Conservation (phyloP, 1,139 yeast species). For the Zygosaccharomyces sapae region DNA sequence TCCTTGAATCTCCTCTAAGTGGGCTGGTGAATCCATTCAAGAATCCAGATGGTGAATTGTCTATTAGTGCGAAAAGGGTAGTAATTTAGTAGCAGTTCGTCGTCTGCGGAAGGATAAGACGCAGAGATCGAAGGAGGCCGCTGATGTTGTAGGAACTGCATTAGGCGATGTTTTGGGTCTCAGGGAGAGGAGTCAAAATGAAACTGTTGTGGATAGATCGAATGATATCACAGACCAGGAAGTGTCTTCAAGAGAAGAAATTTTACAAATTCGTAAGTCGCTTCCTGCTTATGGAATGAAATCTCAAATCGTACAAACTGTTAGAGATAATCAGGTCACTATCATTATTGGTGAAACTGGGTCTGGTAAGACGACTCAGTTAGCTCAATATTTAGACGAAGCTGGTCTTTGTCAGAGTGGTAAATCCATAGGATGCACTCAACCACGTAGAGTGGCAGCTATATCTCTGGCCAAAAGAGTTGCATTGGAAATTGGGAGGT, state of each 20-base stretch:
- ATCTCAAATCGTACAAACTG: slow-evolving; percentile 53
- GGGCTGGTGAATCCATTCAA: slow-evolving; percentile 56
- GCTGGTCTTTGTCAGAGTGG: slow-evolving; percentile 50
- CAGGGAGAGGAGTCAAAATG: slow-evolving; percentile 17
- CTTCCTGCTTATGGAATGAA: slow-evolving; percentile 77
- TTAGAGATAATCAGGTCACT: slow-evolving; percentile 78
- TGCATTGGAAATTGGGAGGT: slow-evolving; percentile 73
- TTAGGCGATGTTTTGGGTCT: slow-evolving; percentile 57
- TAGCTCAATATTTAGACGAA: slow-evolving; percentile 78
- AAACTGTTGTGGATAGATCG: slow-evolving; percentile 20
- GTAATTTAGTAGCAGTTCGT: slow-evolving; percentile 59
- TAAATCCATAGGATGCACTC: slow-evolving; percentile 77
- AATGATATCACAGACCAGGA: background rate
- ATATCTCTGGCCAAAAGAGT: slow-evolving; percentile 92
- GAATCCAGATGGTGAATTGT: slow-evolving; percentile 77
- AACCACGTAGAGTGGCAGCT: slow-evolving; percentile 95
- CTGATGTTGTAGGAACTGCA: slow-evolving; percentile 50
- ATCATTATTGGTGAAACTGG: slow-evolving; percentile 94
- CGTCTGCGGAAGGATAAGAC: slow-evolving; percentile 54
- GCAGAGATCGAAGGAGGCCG: slow-evolving; percentile 47
- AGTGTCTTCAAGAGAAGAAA: slow-evolving; percentile 19
- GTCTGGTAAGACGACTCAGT: slow-evolving; percentile 93
- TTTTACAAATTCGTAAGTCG: slow-evolving; percentile 47
- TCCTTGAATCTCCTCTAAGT: slow-evolving; percentile 45
- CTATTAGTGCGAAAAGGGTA: slow-evolving; percentile 70